Conservation (phyloP, 1,284 basidiomycete species). For the Porphyrellus sp. region DNA sequence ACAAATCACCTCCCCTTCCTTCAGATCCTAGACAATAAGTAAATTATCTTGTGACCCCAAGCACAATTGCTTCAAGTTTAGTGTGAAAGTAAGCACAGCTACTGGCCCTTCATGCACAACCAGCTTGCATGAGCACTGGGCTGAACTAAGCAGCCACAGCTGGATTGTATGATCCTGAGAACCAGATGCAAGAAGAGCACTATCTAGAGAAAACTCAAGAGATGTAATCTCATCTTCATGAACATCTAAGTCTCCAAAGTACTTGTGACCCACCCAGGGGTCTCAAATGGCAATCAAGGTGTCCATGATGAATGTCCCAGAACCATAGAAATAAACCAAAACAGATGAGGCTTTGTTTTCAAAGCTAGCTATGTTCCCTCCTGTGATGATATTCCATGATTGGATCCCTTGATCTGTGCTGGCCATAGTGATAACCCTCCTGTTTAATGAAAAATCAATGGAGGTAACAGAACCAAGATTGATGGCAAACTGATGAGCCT, state of each 20-base stretch:
- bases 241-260: slow-evolving; percentile 19
- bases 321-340: slow-evolving; percentile 28
- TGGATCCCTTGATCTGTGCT: slow-evolving; percentile 20
- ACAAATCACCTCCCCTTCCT: slow-evolving; percentile 15
- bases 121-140: slow-evolving; percentile 13
- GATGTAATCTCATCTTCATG: slow-evolving; percentile 18
- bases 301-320: slow-evolving; percentile 18
- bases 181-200: slow-evolving; percentile 23
- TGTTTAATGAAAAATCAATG: slow-evolving; percentile 18
- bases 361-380: slow-evolving; percentile 22
- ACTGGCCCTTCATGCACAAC: slow-evolving; percentile 22
- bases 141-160: slow-evolving; percentile 19
- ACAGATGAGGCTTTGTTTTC: slow-evolving; percentile 14
- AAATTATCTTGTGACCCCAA: slow-evolving; percentile 26
- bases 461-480: too few species aligned
- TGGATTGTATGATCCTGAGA: slow-evolving; percentile 21
- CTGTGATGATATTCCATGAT: slow-evolving; percentile 24
- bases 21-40: slow-evolving; percentile 24
- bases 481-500: slow-evolving; percentile 7
- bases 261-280: slow-evolving; percentile 21
- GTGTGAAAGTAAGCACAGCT: slow-evolving; percentile 14
- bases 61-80: slow-evolving; percentile 12
- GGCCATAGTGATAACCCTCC: slow-evolving; percentile 17
- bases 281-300: slow-evolving; percentile 25
- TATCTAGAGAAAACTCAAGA: slow-evolving; percentile 25